Percentiles rank a stretch among this genome's conserved stretches.
phyloP scores from a whole-genome alignment of 2,329 filamentous ascomycete species.

The Dothidotthia symphoricarpi region DNA sequence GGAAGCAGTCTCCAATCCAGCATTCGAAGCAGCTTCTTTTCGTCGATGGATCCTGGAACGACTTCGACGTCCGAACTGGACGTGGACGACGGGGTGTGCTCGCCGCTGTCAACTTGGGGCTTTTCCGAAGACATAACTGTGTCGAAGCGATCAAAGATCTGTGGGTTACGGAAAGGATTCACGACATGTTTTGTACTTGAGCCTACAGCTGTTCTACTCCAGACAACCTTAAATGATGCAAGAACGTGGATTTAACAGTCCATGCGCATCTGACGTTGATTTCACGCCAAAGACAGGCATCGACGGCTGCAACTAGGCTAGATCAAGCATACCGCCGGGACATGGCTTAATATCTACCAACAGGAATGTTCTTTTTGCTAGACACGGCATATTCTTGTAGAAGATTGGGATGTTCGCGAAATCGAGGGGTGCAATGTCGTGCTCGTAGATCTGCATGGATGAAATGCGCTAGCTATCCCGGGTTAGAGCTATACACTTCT shows the following conservation, averaged over 20 bases:
- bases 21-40: conserved; percentile 59
- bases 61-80: conserved; percentile 30
- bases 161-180: background rate
- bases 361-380: conserved; percentile 3
- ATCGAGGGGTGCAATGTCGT: conserved; percentile 39
- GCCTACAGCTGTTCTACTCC: background rate
- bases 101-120: conserved; percentile 12
- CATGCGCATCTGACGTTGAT: conserved; percentile 11
- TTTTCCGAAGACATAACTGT: conserved; percentile 28
- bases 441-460: conserved; percentile 28
- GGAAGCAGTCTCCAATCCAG: conserved; percentile 47
- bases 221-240: conserved; percentile 31
- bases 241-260: conserved; percentile 22
- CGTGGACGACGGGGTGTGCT: conserved; percentile 20
- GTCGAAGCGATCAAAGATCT: background rate
- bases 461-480: background rate
- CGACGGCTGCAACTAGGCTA: conserved; percentile 20
- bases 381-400: conserved; percentile 4
- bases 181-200: conserved; percentile 9
- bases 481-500: too few relatives aligned
- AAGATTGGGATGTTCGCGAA: conserved; percentile 18
- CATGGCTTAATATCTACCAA: conserved; percentile 9
- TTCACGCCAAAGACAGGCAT: background rate
- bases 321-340: conserved; percentile 7
- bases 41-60: conserved; percentile 45